Percentiles rank a stretch among this genome's conserved stretches.
phyloP scores from a whole-genome alignment of 2,329 filamentous ascomycete genomes.

The Parastagonospora nodorum region DNA sequence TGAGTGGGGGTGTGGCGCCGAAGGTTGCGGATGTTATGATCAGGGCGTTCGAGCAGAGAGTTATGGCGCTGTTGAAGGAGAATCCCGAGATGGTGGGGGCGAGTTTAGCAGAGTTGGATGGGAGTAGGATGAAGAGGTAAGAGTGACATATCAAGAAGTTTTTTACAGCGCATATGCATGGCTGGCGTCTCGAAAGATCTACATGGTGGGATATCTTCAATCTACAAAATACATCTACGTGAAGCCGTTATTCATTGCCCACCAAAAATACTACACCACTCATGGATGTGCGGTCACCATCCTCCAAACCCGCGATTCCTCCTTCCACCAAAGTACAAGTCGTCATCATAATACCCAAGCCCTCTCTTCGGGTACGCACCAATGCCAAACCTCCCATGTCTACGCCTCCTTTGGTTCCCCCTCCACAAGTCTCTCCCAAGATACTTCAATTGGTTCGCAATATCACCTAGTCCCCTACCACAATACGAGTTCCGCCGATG shows the following conservation, averaged over 20 bases:
- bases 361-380: no score
- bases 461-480: not conserved
- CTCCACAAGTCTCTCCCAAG: slow-evolving; percentile 10
- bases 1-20: slow-evolving; percentile 81
- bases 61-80: slow-evolving; percentile 58
- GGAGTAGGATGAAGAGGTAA: slow-evolving; percentile 26
- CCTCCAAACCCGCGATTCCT: no score
- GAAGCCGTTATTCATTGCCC: no score
- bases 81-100: slow-evolving; percentile 28
- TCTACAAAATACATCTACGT: no score
- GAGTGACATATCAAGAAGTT: not conserved
- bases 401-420: slow-evolving; percentile 2
- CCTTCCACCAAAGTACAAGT: no score
- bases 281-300: no score
- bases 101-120: slow-evolving; percentile 31
- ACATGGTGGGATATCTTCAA: not conserved
- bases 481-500: slow-evolving; percentile 3
- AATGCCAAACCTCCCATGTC: not conserved
- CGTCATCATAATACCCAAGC: no score
- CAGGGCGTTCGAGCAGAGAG: slow-evolving; percentile 86
- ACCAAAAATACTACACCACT: no score
- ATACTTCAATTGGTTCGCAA: slow-evolving; percentile 11
- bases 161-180: no score
- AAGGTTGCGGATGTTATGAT: slow-evolving; percentile 89
- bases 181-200: not conserved